Base-by-base conservation (phyloP, 768 basidiomycete species). In the Phallus indusiatus region DNA sequence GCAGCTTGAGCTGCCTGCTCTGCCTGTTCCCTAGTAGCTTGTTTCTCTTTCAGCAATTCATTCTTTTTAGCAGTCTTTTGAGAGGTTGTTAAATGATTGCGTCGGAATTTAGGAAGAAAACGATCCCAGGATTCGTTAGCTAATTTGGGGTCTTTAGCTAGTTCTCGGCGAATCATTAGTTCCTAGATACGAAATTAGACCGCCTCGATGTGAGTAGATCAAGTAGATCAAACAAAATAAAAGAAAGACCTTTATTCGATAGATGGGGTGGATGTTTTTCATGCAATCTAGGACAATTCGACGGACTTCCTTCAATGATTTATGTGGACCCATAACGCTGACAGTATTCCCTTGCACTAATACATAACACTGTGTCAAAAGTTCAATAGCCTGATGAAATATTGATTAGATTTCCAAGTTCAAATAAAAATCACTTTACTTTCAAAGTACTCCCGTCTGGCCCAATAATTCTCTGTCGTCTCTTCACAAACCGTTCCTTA, bases 211-310 rank as follows among this genome's bases (percentile, higher is more conserved):
- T 36, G 35, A 37, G 24, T 55, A 63, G 61, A 61, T 28, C 56
- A 55, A 62, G 33, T 47, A 33, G 33, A 49, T 63, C 65, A 28
- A 7, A 28, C 7, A 28, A n/a, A n/a, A n/a, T n/a, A n/a, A n/a
- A n/a, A n/a, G n/a, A n/a, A n/a, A 20, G 46, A 90, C 94, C 73
- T 99, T 99, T 73, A 99, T 99, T 66, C 94, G 86, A 70, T 99
- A 99, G 68, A 99, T 98, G 1, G 96, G 96, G 68, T 99, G 96
- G 56, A 98, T 88, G 69, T 99, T 99, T 75, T 88, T 94, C 96
- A 99, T 98, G 75, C 96, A 99, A 68, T 99, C 96, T 47, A 97
- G 72, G n/a, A 99, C 83, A 62, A 98, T 97, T 65, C 94, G 75
- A 60, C 96, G 80, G 11, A 99, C 95, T 72, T 99, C 96, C 70